Conservation (phyloP, 1,284 basidiomycete species). For the Ganoderma leucocontextum region DNA sequence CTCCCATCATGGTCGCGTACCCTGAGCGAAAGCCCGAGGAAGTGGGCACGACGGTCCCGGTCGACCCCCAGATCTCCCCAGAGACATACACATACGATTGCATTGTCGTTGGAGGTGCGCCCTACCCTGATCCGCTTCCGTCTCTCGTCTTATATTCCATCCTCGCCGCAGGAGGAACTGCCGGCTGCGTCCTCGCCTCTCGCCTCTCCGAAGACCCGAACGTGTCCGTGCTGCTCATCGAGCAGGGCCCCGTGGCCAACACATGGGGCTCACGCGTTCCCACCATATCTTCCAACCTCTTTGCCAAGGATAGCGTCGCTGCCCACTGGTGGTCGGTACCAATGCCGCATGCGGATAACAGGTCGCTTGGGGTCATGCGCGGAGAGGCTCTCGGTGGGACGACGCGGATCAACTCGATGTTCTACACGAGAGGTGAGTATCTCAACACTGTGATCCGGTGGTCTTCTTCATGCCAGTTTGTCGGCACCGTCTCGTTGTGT, state of each 20-base stretch:
- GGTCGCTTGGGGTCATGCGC: conserved; percentile 43
- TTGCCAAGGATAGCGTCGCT: conserved; percentile 29
- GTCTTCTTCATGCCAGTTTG: no score
- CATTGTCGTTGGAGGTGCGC: conserved; percentile 35
- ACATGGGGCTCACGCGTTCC: conserved; percentile 47
- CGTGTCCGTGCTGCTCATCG: conserved; percentile 43
- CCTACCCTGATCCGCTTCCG: no score
- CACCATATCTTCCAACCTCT: conserved; percentile 43
- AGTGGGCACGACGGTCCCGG: conserved; percentile 16
- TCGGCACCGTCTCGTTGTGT: no score
- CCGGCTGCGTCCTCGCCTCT: conserved; percentile 47
- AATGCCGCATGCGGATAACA: conserved; percentile 35
- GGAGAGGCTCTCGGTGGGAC: conserved; percentile 54
- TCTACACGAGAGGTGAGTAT: conserved; percentile 45
- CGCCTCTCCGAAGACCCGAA: conserved; percentile 41
- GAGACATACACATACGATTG: conserved; percentile 33
- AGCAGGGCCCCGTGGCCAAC: conserved; percentile 44
- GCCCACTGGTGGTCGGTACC: conserved; percentile 37
- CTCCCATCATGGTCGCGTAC: neutral
- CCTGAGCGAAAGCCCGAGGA: conserved; percentile 12
- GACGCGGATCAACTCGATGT: conserved; percentile 51
- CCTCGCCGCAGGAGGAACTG: conserved; percentile 41
- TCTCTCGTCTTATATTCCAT: neutral
- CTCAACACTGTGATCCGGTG: neutral
- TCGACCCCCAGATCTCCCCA: neutral